These are phyloP conservation scores for Podaxis mareebaensis DNA, from an alignment of 768 basidiomycete genomes.

Conservation along the genomic window DNA sequence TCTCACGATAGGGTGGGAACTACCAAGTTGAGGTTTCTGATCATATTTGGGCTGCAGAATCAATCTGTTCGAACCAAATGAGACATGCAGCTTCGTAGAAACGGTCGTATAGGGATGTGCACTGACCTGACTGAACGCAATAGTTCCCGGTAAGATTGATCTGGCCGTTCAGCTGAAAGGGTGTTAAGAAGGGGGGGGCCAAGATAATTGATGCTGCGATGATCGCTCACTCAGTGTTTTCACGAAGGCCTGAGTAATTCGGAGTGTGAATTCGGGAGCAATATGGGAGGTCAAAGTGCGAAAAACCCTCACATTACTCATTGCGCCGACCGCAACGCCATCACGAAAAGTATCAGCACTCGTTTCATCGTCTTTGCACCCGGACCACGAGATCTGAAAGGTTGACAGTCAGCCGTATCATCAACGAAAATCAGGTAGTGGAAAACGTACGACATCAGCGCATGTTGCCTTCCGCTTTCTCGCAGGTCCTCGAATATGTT, in stretches of 20 bases:
- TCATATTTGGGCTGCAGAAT: constrained; percentile 61
- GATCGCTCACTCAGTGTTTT: constrained; percentile 41
- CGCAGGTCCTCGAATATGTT: constrained; percentile 34
- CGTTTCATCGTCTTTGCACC: constrained; percentile 69
- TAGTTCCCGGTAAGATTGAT: constrained; percentile 67
- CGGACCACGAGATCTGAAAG: constrained; percentile 67
- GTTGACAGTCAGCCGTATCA: background rate
- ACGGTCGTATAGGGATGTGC: too few relatives aligned
- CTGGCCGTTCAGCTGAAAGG: constrained; percentile 45
- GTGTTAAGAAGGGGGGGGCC: background rate
- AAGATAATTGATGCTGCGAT: constrained; percentile 1
- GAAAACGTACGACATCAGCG: constrained; percentile 66
- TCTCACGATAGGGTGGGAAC: constrained; percentile 66
- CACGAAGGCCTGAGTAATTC: constrained; percentile 56
- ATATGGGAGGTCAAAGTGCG: background rate
- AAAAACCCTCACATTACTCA: constrained; percentile 66
- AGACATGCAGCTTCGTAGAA: background rate
- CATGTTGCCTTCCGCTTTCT: constrained; percentile 49
- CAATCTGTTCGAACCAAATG: constrained; percentile 30
- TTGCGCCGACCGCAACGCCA: constrained; percentile 72
- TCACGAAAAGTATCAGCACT: constrained; percentile 70
- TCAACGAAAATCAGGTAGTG: background rate
- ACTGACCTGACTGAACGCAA: constrained; percentile 55
- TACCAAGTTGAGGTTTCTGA: constrained; percentile 74
- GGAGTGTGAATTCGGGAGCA: background rate